A percentile compares a stretch with the other conserved stretches of the same genome.
These are phyloP conservation scores for Apiotrichum gamsii DNA, from an alignment of 1,284 basidiomycete species.

Conservation along the genomic window DNA sequence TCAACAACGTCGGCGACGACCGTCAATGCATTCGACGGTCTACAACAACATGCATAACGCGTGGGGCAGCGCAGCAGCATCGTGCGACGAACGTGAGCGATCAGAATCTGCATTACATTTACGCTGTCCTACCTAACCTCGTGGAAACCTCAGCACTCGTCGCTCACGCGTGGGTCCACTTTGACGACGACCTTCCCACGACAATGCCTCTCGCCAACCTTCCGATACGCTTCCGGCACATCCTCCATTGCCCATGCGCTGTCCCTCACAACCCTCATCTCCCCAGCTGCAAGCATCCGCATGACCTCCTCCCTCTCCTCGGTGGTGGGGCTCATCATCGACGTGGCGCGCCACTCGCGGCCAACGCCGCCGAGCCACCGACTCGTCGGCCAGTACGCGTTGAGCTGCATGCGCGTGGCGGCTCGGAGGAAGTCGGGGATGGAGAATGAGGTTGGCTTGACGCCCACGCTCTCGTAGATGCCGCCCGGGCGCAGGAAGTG, in stretches of 20 bases:
- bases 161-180: constrained; percentile 2
- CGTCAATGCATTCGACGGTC: too few species aligned
- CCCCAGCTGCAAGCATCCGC: neutral
- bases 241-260: constrained; percentile 54
- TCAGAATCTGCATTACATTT: too few species aligned
- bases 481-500: constrained; percentile 2
- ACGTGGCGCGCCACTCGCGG: neutral
- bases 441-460: constrained; percentile 8
- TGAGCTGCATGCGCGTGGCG: constrained; percentile 2
- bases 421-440: constrained; percentile 6
- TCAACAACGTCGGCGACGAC: too few species aligned
- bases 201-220: constrained; percentile 54
- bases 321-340: constrained; percentile 1
- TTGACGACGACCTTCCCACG: constrained; percentile 57
- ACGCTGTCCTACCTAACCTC: too few species aligned
- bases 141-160: too few species aligned
- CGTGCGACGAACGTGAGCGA: too few species aligned
- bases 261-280: constrained; percentile 5
- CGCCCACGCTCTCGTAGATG: constrained; percentile 20
- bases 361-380: constrained; percentile 5
- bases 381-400: constrained; percentile 10
- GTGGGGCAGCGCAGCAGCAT: too few species aligned
- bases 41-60: too few species aligned
- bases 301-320: constrained; percentile 7
- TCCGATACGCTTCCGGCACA: constrained; percentile 57